These are phyloP conservation scores for Citrus glauca DNA, from an alignment of 345 rosid genomes.

Conservation along the genomic window DNA sequence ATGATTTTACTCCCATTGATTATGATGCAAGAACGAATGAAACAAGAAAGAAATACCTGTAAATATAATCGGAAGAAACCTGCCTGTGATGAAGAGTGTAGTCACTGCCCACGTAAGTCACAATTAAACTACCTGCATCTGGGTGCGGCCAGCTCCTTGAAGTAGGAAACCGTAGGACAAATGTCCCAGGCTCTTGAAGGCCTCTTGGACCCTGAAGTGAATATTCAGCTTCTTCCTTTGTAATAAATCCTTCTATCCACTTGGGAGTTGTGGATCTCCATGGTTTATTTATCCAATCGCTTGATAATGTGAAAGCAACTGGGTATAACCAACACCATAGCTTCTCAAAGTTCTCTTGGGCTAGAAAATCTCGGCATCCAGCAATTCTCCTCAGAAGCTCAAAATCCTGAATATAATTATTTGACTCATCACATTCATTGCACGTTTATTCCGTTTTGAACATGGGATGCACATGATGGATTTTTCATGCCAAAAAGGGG, in stretches of 20 bases:
- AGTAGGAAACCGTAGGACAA: slow-evolving; percentile 84
- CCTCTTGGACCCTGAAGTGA: slow-evolving; percentile 72
- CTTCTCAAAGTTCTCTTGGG: slow-evolving; percentile 88
- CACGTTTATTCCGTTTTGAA: not conserved
- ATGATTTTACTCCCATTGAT: not conserved
- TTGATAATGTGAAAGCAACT: slow-evolving; percentile 64
- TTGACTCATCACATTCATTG: not conserved
- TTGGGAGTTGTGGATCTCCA: slow-evolving; percentile 74
- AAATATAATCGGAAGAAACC: slow-evolving; percentile 53
- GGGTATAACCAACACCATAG: slow-evolving; percentile 99
- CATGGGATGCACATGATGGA: not conserved
- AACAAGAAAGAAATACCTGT: slow-evolving; percentile 41
- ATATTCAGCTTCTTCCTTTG: slow-evolving; percentile 90
- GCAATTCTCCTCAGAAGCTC: slow-evolving; percentile 67
- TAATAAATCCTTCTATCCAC: slow-evolving; percentile 95
- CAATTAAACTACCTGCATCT: slow-evolving; percentile 86
- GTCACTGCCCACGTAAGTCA: slow-evolving; percentile 75
- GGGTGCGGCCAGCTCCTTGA: slow-evolving; percentile 99
- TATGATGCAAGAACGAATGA: not conserved
- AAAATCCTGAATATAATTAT: slow-evolving; percentile 51
- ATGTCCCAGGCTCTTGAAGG: slow-evolving; percentile 90
- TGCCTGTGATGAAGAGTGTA: slow-evolving; percentile 57
- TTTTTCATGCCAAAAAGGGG: not conserved
- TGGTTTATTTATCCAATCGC: slow-evolving; percentile 48
- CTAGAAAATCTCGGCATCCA: slow-evolving; percentile 74